Percentiles rank a stretch among this genome's conserved stretches.
These are phyloP conservation scores for Globisporangium ultimum DNA, from an alignment of 352 stramenopile genomes.

Conservation along the genomic window DNA sequence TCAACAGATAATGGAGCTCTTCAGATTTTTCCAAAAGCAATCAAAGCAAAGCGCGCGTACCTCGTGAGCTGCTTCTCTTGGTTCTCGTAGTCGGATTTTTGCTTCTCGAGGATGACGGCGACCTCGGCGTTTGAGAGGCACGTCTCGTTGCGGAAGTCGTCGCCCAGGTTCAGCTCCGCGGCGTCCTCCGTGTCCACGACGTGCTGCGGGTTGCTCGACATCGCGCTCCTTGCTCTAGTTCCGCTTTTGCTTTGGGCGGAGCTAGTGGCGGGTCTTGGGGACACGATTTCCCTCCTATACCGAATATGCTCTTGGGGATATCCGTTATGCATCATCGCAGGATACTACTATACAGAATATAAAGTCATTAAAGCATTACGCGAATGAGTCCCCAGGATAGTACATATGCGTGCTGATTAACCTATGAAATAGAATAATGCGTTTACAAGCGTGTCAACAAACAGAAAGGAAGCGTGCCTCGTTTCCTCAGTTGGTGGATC, in stretches of 20 bases:
- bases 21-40: not conserved
- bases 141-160: slow-evolving; percentile 87
- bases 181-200: slow-evolving; percentile 89
- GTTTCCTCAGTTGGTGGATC: not conserved
- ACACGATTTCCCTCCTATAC: not conserved
- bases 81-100: slow-evolving; percentile 89
- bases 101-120: slow-evolving; percentile 88
- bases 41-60: slow-evolving; percentile 24
- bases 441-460: too few species aligned
- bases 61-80: slow-evolving; percentile 88
- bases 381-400: too few species aligned
- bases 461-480: too few species aligned
- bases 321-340: too few species aligned
- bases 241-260: not conserved
- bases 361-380: too few species aligned
- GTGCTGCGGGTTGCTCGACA: slow-evolving; percentile 84
- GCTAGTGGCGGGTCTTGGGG: not conserved
- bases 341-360: too few species aligned
- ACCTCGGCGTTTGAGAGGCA: slow-evolving; percentile 90
- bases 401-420: too few species aligned
- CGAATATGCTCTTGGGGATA: not conserved
- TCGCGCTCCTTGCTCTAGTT: slow-evolving; percentile 14
- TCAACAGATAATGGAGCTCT: not conserved
- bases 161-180: slow-evolving; percentile 84
- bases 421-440: too few species aligned